Evolutionary conservation across 2,329 filamentous ascomycete species (phyloP), one percentile per base, ranked within the genome.

Genomic region (Fusarium lateritium): DNA sequence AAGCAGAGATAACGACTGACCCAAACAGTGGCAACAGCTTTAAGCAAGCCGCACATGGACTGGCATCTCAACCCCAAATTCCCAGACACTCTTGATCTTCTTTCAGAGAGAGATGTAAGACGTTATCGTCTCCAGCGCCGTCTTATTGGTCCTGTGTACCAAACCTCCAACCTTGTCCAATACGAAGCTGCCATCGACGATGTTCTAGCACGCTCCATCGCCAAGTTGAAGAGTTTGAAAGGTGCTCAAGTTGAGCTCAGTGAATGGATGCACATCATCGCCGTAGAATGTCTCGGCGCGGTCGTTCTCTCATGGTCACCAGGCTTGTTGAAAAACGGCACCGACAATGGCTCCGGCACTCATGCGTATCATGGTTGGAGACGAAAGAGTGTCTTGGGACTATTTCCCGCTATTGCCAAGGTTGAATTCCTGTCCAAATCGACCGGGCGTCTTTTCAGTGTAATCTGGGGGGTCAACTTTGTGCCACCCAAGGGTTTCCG

Each of bases 231-330:
- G 6, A 57, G 61, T 0, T 70, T 85, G 2, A 45, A 78, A 1
- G 83, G 83, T 0, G 69, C 73, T 2, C 77, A 81, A 28, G 70
- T 87, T 6, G 83, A 86, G 57, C 70, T 87, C 19, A 84, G 83
- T 51, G 82, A 85, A 55, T 87, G 85, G 85, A 87, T 87, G 84
- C 85, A 87, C 73, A 86, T 87, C 57, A 77, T 86, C 19, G 81
- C 80, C 2, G 83, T 87, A 31, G 85, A 87, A 64, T 85, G 82
- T 22, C 80, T 87, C 4, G 81, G 83, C 1, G 83, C 84, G 1
- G 74, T 81, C 3, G 84, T 86, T 1, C 75, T 87, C 2, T 83
- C 83, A 0, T 87, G 85, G 85, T 86, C 85, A 1, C 85, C 85
- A 0, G 81, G 83, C 0, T 81, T 85, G 67, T 73, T 86, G 11